A percentile compares a stretch with the other conserved stretches of the same genome.
These are phyloP conservation scores for Solanum bulbocastanum DNA, from an alignment of 257 asterid species.

Conservation along the genomic window DNA sequence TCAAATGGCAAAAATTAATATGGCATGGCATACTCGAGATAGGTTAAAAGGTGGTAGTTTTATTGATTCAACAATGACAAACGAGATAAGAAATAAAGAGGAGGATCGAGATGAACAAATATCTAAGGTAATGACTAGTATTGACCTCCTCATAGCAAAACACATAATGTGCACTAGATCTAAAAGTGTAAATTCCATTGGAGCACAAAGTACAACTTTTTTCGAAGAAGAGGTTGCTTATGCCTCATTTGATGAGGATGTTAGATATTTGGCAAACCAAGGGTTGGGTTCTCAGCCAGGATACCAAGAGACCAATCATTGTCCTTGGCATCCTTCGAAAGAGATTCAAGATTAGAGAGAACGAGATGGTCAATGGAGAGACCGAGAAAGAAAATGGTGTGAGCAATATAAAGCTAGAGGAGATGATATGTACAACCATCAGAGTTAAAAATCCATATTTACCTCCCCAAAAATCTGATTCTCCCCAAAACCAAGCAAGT, in stretches of 20 bases:
- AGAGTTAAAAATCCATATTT: no score
- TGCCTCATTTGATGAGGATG: neutral
- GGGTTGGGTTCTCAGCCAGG: neutral
- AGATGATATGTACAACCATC: no score
- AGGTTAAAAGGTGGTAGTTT: no score
- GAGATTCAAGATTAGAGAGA: neutral
- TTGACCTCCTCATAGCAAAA: no score
- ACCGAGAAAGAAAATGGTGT: neutral
- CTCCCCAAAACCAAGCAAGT: neutral
- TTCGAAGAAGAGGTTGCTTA: no score
- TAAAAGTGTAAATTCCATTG: no score
- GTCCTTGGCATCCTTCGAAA: neutral
- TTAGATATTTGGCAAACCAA: neutral
- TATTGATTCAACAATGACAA: no score
- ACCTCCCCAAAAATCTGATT: neutral
- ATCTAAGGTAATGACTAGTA: no score
- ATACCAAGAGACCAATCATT: neutral
- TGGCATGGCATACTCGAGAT: no score
- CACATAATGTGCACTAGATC: neutral
- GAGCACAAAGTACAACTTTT: neutral
- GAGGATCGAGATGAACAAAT: neutral
- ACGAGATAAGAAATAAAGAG: no score
- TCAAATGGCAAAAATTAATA: no score
- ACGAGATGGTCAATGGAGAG: neutral
- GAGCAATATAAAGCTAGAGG: neutral